phyloP scores from a whole-genome alignment of 495 filamentous ascomycete species.

The Talaromyces proteolyticus region DNA sequence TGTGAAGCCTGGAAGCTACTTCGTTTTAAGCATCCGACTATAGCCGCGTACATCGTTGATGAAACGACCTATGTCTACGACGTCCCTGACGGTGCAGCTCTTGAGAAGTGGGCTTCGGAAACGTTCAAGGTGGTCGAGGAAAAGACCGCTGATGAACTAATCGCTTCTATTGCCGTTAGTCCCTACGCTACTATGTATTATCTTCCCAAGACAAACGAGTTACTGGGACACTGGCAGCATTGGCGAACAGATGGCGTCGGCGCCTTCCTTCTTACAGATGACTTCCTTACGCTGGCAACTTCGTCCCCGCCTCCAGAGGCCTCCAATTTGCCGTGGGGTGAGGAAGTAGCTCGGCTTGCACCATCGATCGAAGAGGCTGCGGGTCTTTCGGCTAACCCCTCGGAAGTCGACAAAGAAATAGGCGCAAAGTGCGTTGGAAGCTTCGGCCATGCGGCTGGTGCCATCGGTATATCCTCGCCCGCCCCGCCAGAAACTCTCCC shows the following conservation, averaged over 20 bases:
- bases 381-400: conserved; percentile 5
- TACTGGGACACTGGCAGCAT: conserved; percentile 21
- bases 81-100: conserved; percentile 11
- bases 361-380: conserved; percentile 22
- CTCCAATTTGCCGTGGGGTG: conserved; percentile 18
- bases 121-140: conserved; percentile 18
- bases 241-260: conserved; percentile 27
- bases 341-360: conserved; percentile 17
- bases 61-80: conserved; percentile 15
- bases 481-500: conserved; percentile 11
- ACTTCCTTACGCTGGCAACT: conserved; percentile 10
- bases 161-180: conserved; percentile 10
- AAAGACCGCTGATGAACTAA: conserved; percentile 13
- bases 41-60: conserved; percentile 14
- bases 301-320: background rate
- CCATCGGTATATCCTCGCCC: conserved; percentile 13
- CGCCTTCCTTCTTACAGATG: conserved; percentile 17
- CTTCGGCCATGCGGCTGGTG: conserved; percentile 9
- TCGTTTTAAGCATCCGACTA: conserved; percentile 26
- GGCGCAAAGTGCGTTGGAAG: conserved; percentile 8
- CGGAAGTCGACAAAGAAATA: conserved; percentile 7
- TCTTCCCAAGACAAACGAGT: conserved; percentile 11
- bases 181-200: conserved; percentile 15
- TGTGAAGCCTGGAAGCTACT: conserved; percentile 20
- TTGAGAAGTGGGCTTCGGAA: conserved; percentile 19